Conservation (phyloP, 345 rosid species). For the Linum usitatissimum region DNA sequence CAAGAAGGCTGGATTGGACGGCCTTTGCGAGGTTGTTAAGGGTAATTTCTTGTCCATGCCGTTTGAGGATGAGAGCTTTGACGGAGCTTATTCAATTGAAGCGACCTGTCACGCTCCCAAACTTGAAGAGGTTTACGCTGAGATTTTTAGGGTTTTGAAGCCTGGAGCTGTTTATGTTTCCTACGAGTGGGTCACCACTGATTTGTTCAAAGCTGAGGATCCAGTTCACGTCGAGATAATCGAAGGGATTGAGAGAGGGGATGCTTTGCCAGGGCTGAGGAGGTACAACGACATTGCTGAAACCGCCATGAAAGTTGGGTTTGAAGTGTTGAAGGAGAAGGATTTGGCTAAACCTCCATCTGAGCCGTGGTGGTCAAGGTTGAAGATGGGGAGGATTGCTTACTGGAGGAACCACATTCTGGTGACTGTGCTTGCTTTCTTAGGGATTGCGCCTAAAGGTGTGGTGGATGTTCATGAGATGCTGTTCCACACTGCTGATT, state of each 20-base stretch:
- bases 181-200: conserved; percentile 4
- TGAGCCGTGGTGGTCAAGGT: neutral
- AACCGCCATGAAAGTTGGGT: neutral
- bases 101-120: conserved; percentile 4
- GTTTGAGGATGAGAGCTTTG: neutral
- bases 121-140: conserved; percentile 3
- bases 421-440: neutral
- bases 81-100: conserved; percentile 1
- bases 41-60: conserved; percentile 2
- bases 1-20: conserved; percentile 2
- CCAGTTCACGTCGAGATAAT: conserved; percentile 1
- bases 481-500: conserved; percentile 3
- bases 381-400: conserved; percentile 3
- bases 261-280: neutral
- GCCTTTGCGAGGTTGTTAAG: conserved; percentile 1
- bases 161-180: conserved; percentile 1
- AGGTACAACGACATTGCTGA: conserved; percentile 6
- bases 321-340: conserved; percentile 2
- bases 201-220: conserved; percentile 1
- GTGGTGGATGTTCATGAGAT: conserved; percentile 3
- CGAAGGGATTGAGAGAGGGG: conserved; percentile 4
- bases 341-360: neutral
- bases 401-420: conserved; percentile 4
- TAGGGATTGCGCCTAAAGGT: conserved; percentile 2
- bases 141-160: conserved; percentile 2